Percentiles rank a stretch among this genome's conserved stretches.
Conservation (phyloP, 169 alveolate genomes). For the Perkinsus chesapeaki region DNA sequence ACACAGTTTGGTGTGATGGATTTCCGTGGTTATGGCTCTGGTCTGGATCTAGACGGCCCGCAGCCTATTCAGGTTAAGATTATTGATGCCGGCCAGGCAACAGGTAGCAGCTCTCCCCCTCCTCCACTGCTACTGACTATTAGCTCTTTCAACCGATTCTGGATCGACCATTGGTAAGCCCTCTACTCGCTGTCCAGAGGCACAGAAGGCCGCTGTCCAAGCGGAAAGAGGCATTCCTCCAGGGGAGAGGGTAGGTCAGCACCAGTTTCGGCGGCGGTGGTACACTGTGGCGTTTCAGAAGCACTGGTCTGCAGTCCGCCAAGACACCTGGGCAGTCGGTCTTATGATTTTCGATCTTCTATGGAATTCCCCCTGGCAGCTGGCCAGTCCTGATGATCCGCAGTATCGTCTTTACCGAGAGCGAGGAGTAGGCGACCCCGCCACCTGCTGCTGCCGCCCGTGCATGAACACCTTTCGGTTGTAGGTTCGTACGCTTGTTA, state of each 20-base stretch:
- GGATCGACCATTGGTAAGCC: background rate
- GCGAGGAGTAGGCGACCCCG: background rate
- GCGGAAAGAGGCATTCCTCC: background rate
- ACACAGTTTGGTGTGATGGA: background rate
- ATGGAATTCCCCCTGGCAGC: background rate
- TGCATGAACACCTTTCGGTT: background rate
- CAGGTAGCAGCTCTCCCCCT: background rate
- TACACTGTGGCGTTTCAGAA: background rate
- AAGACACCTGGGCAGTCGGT: background rate
- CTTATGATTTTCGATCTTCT: background rate
- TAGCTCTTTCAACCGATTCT: background rate
- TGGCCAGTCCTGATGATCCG: background rate
- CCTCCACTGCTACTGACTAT: background rate
- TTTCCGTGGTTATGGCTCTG: background rate
- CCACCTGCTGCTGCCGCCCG: background rate
- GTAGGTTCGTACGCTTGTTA: background rate
- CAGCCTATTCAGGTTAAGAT: background rate
- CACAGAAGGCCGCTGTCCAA: background rate
- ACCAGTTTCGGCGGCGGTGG: too few relatives aligned
- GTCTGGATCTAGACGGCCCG: background rate
- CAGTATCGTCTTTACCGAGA: background rate
- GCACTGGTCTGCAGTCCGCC: background rate
- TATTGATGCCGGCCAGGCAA: background rate
- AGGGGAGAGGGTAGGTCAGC: background rate
- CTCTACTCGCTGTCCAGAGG: background rate